Base-by-base conservation (phyloP, 2,329 filamentous ascomycete genomes). In the Thermothelomyces thermophilus region DNA sequence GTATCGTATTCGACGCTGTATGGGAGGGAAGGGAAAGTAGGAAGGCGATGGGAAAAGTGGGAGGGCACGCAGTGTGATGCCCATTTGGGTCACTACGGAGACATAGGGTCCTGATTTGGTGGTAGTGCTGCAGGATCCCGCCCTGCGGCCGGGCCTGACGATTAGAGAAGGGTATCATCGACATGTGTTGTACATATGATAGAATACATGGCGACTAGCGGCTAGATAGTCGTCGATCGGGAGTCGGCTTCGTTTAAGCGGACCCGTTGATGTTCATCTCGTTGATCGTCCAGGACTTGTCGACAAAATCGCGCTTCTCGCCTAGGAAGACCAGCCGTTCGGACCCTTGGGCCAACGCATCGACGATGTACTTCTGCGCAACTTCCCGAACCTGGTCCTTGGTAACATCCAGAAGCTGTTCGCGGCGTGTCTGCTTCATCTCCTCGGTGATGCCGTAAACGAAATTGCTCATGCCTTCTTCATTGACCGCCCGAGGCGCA, bases 401-500 rank as follows among this genome's bases (percentile, higher is more conserved):
- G 2, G 79, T 87, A 34, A 96, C 90, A 65, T 96, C 91, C 3
- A 98, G 76, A 50, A 98, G 74, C 63, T 86, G 83, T 68, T 93
- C 87, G 59, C 93, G 77, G 66, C 88, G 83, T 60, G 73, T 78
- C 70, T 96, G 90, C 63, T 86, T 84, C 90, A 97, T 95, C 60
- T 89, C 86, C 52, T 93, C 81, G 1, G 86, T 88, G 31, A 98
- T 77, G 11, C 90, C 90, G 26, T 83, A 86, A 62, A 95, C 72
- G 69, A 98, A 98, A 47, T 83, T 77, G 37, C 80, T 77, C 82
- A 95, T 87, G 31, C 91, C 93, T 66, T 97, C 91, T 44, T 86
- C 77, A 64, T 86, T 93, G 19, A 97, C 89, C 34, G 87, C 85
- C 59, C 84, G 78, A 1, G 93, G 93, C 10, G 91, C 91, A 67